Evolutionary conservation across 108 stramenopile species (phyloP).

Genomic region (Mediolabrus comicus): DNA sequence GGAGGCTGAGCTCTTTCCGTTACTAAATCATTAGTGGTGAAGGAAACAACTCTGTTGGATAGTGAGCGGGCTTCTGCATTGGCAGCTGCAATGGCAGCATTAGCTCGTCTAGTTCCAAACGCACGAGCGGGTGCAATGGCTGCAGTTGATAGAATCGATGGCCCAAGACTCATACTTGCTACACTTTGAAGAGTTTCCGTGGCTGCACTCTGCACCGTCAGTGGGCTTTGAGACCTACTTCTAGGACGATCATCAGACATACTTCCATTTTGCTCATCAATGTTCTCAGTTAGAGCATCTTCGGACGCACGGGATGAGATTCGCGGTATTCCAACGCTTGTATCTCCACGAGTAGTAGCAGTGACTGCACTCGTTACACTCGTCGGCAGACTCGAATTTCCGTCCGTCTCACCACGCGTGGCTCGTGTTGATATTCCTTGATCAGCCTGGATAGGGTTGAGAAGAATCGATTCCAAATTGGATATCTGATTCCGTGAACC

Average conservation of each 20-base stretch:
- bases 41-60: constrained; percentile 47
- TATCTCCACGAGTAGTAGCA: constrained; percentile 39
- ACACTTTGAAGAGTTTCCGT: constrained; percentile 43
- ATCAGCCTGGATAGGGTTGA: constrained; percentile 38
- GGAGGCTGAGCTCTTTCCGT: constrained; percentile 13
- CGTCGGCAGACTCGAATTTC: constrained; percentile 53
- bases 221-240: constrained; percentile 41
- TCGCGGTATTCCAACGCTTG: constrained; percentile 27
- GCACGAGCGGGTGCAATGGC: constrained; percentile 43
- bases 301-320: constrained; percentile 34
- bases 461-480: constrained; percentile 54
- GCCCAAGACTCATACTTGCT: constrained; percentile 41
- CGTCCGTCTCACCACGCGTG: constrained; percentile 45
- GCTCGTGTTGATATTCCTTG: constrained; percentile 51
- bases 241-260: constrained; percentile 26
- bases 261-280: constrained; percentile 16
- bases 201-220: constrained; percentile 47
- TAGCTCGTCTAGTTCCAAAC: constrained; percentile 34
- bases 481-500: constrained; percentile 38
- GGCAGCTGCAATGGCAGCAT: constrained; percentile 34
- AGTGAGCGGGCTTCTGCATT: constrained; percentile 38
- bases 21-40: constrained; percentile 38
- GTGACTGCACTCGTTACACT: constrained; percentile 48
- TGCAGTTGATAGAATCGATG: constrained; percentile 45
- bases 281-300: constrained; percentile 19